Evolutionary conservation across 2,329 filamentous ascomycete genomes (phyloP), one percentile per base, ranked within the genome.

Genomic region (Podosphaera fusca): DNA sequence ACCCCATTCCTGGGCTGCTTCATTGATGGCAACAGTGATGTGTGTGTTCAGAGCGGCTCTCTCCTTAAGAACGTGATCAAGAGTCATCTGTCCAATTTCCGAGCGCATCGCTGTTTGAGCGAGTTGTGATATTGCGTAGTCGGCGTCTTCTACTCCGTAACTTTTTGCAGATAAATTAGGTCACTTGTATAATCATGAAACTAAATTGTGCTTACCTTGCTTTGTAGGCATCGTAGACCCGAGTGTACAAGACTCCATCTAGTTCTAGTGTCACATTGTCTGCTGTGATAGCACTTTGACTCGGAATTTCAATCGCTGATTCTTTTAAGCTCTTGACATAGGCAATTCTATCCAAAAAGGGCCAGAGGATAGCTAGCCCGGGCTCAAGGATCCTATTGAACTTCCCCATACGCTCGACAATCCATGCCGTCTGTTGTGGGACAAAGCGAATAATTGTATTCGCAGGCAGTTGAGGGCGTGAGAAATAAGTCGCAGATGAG

Each of bases 371-470:
- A 30, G 92, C 89, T 60, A 98, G 75, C 58, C 92, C 92, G 2
- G 92, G 92, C 65, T 95, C 80, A 55, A 98, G 74, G 66, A 98
- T 95, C 59, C 89, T 80, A 72, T 87, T 84, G 74, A 95, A 98
- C 71, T 89, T 92, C 66, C 92, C 92, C 92, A 98, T 98, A 67
- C 92, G 89, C 78, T 98, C 92, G 58, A 98, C 92, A 59, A 98
- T 90, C 92, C 92, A 98, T 70, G 92, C 92, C 64, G 90, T 96
- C 74, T 98, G 92, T 72, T 98, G 92, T n/a, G 92, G 92, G 47
- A 98, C 92, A 71, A 96, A 98, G 59, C 90, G 87, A 65, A 98
- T 75, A 61, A 98, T 75, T 3, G 92, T 98, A 72, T 98, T 98
- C 63, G 89, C 86, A 34, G 92, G 92, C 56, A 95, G 76, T 30